Conservation (phyloP, 768 basidiomycete species). For the Astraeus odoratus region DNA sequence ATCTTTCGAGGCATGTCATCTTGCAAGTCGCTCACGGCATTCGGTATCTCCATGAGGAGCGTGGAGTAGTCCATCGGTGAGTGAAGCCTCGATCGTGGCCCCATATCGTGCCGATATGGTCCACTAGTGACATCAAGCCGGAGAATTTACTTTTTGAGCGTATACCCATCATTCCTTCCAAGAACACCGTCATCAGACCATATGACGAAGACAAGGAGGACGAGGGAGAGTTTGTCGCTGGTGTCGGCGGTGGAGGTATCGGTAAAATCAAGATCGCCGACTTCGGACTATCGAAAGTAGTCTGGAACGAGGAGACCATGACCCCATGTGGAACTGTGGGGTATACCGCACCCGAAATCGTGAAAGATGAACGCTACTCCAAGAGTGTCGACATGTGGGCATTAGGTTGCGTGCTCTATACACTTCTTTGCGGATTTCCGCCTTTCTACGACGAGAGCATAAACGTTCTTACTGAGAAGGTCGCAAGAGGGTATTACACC, state of each 20-base stretch:
- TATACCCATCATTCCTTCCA: conserved; percentile 87
- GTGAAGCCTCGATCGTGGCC: conserved; percentile 4
- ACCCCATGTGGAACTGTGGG: conserved; percentile 99
- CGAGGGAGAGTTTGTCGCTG: conserved; percentile 91
- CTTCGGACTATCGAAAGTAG: conserved; percentile 94
- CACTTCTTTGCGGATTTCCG: conserved; percentile 92
- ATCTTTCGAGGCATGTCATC: conserved; percentile 94
- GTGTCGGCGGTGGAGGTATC: conserved; percentile 93
- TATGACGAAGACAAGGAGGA: conserved; percentile 99
- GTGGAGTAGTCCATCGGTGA: conserved; percentile 91
- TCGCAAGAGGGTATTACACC: conserved; percentile 94
- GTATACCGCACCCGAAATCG: conserved; percentile 98
- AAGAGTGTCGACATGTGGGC: conserved; percentile 99
- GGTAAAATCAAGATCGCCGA: conserved; percentile 98
- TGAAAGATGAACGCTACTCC: conserved; percentile 95
- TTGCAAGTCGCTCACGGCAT: conserved; percentile 93
- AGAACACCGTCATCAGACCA: conserved; percentile 63
- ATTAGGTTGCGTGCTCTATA: conserved; percentile 97
- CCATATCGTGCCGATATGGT: neutral
- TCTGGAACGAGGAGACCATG: conserved; percentile 99
- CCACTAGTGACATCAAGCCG: conserved; percentile 84
- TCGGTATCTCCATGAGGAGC: conserved; percentile 92
- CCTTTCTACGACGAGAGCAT: conserved; percentile 99
- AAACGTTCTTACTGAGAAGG: conserved; percentile 96
- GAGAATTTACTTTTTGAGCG: conserved; percentile 93